These are phyloP conservation scores for Myriangium duriaei DNA, from an alignment of 2,329 filamentous ascomycete genomes.

Conservation along the genomic window DNA sequence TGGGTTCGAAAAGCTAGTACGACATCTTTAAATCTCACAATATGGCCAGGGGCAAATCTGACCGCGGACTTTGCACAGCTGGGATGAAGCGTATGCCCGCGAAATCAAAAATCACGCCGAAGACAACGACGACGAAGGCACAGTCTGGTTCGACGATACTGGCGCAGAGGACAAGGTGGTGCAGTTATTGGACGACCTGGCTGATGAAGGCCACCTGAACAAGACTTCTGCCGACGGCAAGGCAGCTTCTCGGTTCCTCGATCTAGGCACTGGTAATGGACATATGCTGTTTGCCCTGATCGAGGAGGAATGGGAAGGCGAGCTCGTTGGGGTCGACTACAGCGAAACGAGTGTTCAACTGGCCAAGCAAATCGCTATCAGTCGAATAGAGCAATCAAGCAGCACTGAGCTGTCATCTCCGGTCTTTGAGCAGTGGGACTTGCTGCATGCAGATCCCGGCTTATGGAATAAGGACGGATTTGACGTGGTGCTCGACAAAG, in stretches of 20 bases:
- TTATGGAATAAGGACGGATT: conserved; percentile 56
- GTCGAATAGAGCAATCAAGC: conserved; percentile 20
- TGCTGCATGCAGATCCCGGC: conserved; percentile 30
- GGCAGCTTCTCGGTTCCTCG: conserved; percentile 51
- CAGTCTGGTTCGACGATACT: conserved; percentile 93
- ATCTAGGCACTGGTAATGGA: conserved; percentile 90
- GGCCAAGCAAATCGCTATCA: conserved; percentile 47
- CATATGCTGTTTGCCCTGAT: conserved; percentile 75
- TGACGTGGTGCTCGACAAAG: conserved; percentile 93
- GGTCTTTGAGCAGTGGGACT: conserved; percentile 41
- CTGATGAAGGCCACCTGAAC: conserved; percentile 34
- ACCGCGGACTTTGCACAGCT: conserved; percentile 23
- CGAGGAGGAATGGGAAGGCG: conserved; percentile 52
- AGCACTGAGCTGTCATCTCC: conserved; percentile 11
- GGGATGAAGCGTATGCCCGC: conserved; percentile 54
- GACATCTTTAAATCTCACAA: conserved; percentile 21
- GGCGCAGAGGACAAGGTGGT: conserved; percentile 74
- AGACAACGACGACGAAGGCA: conserved; percentile 68
- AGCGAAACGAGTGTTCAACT: conserved; percentile 61
- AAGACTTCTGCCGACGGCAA: conserved; percentile 15
- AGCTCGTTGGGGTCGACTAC: conserved; percentile 82
- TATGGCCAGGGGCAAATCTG: conserved; percentile 3
- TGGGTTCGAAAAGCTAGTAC: conserved; percentile 88
- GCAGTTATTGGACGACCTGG: conserved; percentile 45
- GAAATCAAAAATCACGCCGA: conserved; percentile 59